A percentile compares a stretch with the other conserved stretches of the same genome.
phyloP scores from a whole-genome alignment of 106 monocot genomes.

The Dioscorea dumetorum region DNA sequence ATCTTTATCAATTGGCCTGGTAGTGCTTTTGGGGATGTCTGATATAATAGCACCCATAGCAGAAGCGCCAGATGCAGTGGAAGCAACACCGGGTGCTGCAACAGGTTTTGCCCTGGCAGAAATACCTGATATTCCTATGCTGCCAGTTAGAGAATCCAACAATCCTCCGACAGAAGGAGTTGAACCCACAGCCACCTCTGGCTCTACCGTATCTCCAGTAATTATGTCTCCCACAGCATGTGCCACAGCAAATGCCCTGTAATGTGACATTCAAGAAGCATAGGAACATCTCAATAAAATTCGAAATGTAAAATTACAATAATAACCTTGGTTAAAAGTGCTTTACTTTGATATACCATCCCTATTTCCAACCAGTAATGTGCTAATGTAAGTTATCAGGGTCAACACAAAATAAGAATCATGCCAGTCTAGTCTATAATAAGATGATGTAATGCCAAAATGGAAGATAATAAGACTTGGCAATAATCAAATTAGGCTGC shows the following conservation, averaged over 20 bases:
- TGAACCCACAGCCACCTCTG: constrained; percentile 62
- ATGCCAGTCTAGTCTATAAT: too few species aligned
- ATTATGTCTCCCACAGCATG: constrained; percentile 77
- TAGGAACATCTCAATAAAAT: constrained; percentile 5
- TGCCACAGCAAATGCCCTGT: constrained; percentile 78
- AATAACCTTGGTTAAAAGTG: background rate
- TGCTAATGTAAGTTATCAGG: background rate
- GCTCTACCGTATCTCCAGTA: constrained; percentile 66
- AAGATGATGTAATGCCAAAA: too few species aligned
- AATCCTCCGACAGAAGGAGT: constrained; percentile 80
- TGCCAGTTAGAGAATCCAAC: constrained; percentile 91
- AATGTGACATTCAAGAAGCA: background rate
- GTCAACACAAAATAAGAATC: too few species aligned
- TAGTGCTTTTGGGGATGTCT: constrained; percentile 51
- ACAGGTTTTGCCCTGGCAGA: constrained; percentile 75
- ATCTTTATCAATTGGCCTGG: constrained; percentile 76
- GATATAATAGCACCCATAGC: constrained; percentile 31
- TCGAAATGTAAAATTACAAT: background rate
- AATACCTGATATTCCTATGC: constrained; percentile 79
- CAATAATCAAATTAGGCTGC: too few species aligned
- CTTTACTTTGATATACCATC: background rate
- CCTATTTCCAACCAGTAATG: background rate
- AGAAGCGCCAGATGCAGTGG: constrained; percentile 39
- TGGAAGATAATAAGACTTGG: too few species aligned
- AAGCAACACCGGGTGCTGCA: constrained; percentile 46